Conservation (phyloP, 1,139 yeast genomes). For the Spathaspora jeffriesii region DNA sequence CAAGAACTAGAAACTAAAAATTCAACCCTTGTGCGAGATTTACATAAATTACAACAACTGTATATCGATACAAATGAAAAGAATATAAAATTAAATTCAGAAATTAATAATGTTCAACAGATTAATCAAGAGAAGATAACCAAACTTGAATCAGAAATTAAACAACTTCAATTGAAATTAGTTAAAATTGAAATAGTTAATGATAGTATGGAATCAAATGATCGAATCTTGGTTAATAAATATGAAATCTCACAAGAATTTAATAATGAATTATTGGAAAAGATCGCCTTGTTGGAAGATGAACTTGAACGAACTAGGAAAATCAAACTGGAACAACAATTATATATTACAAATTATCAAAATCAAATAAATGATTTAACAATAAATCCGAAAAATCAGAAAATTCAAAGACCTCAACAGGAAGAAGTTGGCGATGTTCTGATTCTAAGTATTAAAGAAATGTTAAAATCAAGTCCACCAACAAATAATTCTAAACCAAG, state of each 20-base stretch:
- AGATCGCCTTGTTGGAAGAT: constrained; percentile 41
- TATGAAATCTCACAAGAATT: constrained; percentile 35
- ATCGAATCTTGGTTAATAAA: constrained; percentile 33
- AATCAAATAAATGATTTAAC: constrained; percentile 27
- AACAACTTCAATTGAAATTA: constrained; percentile 27
- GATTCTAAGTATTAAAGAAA: constrained; percentile 32
- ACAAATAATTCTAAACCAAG: constrained; percentile 5
- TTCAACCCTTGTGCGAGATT: constrained; percentile 15
- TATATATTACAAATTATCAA: constrained; percentile 37
- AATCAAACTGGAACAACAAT: constrained; percentile 30
- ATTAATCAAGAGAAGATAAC: constrained; percentile 15
- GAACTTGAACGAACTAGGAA: constrained; percentile 38
- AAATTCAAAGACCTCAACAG: too few relatives aligned
- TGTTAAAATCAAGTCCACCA: constrained; percentile 37
- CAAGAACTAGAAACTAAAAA: constrained; percentile 32
- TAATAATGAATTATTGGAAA: constrained; percentile 43
- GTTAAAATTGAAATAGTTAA: constrained; percentile 43
- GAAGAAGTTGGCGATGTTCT: constrained; percentile 21
- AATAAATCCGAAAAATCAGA: constrained; percentile 13
- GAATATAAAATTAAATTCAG: constrained; percentile 17
- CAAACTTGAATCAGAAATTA: constrained; percentile 22
- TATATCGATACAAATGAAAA: constrained; percentile 14
- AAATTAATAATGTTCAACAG: constrained; percentile 24
- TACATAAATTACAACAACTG: constrained; percentile 10
- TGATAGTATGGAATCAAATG: constrained; percentile 43